A percentile compares a stretch with the other conserved stretches of the same genome.
These are phyloP conservation scores for Exserohilum rostratum DNA, from an alignment of 2,329 filamentous ascomycete species.

Conservation along the genomic window DNA sequence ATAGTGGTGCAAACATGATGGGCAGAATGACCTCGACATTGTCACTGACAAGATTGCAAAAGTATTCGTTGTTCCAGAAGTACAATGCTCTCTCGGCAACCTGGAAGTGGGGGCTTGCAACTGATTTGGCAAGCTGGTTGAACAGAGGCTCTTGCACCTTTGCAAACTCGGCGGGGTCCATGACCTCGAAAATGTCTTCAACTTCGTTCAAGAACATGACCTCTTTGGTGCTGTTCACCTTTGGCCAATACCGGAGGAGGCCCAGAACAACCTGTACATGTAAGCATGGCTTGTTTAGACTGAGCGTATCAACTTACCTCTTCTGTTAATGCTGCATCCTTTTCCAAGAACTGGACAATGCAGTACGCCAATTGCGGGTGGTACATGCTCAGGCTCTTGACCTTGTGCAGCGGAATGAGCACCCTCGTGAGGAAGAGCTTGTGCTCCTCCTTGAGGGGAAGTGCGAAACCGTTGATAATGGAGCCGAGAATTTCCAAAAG, in stretches of 20 bases:
- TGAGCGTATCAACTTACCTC: conserved; percentile 65
- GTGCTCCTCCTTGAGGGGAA: conserved; percentile 97
- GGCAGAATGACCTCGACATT: conserved; percentile 98
- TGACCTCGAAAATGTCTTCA: conserved; percentile 99
- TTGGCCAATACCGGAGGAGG: conserved; percentile 95
- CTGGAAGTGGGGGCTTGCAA: conserved; percentile 98
- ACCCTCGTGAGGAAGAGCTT: conserved; percentile 96
- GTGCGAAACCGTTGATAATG: conserved; percentile 97
- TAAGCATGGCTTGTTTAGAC: conserved; percentile 22
- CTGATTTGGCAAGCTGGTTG: conserved; percentile 95
- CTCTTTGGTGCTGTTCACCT: conserved; percentile 99
- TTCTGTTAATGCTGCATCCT: conserved; percentile 95
- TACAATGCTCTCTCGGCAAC: conserved; percentile 96
- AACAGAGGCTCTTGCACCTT: conserved; percentile 98
- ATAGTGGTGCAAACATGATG: conserved; percentile 98
- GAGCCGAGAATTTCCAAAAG: conserved; percentile 95
- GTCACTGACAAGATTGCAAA: conserved; percentile 98
- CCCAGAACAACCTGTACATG: conserved; percentile 80
- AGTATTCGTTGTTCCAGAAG: conserved; percentile 99
- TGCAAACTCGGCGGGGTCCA: conserved; percentile 97
- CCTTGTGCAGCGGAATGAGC: conserved; percentile 92
- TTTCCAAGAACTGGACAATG: conserved; percentile 98
- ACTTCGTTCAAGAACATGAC: conserved; percentile 99
- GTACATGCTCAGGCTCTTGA: conserved; percentile 99
- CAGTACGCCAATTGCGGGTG: conserved; percentile 98